phyloP scores from a whole-genome alignment of 2,329 filamentous ascomycete genomes.

The Botrytis hyacinthi region DNA sequence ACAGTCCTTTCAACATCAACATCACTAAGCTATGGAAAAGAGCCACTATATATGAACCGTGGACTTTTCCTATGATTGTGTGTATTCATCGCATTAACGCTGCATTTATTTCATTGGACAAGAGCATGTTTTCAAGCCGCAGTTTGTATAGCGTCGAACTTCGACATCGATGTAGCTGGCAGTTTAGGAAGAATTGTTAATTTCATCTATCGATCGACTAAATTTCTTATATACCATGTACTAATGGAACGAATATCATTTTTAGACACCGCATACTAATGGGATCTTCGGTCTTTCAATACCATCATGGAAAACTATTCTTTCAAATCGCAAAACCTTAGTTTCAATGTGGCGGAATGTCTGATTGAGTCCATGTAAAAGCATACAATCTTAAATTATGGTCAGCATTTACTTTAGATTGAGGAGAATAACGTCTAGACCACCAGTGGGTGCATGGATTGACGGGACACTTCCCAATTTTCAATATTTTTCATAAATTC shows the following conservation, averaged over 20 bases:
- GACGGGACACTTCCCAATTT: too few relatives aligned
- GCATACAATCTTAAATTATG: neutral
- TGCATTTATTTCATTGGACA: neutral
- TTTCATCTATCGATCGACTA: neutral
- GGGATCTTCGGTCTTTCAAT: neutral
- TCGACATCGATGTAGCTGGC: neutral
- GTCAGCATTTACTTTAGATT: neutral
- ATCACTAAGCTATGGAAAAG: neutral
- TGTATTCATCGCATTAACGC: neutral
- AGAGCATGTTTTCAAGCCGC: neutral
- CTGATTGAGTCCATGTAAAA: neutral
- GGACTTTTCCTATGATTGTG: neutral
- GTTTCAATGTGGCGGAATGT: neutral
- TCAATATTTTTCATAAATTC: too few relatives aligned
- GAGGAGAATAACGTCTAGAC: neutral
- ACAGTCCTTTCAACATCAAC: rapidly evolving
- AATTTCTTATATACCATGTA: neutral
- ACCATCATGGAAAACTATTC: neutral
- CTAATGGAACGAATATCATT: neutral
- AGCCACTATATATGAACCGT: neutral
- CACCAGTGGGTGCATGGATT: too few relatives aligned
- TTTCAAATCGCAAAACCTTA: neutral
- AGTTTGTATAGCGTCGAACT: neutral
- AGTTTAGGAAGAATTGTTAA: neutral
- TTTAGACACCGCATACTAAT: neutral